These are phyloP conservation scores for Phyllostachys edulis DNA, from an alignment of 176 grass and related monocot genomes.

Conservation along the genomic window DNA sequence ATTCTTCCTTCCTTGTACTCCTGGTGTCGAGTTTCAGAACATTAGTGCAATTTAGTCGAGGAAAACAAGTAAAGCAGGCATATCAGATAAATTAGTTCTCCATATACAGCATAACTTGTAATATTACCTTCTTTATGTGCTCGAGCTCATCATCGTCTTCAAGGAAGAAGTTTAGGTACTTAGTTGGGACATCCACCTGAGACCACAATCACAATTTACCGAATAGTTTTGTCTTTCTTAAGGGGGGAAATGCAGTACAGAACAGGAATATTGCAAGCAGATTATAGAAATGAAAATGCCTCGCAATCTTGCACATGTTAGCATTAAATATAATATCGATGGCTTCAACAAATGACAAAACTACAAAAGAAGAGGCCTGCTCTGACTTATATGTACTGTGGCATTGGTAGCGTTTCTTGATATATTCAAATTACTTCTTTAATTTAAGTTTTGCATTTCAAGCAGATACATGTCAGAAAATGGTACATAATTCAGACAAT, in stretches of 20 bases:
- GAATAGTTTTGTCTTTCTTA: neutral
- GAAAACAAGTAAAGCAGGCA: neutral
- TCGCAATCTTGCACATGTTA: neutral
- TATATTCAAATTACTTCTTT: constrained; percentile 7
- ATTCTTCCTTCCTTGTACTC: constrained; percentile 77
- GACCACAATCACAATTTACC: constrained; percentile 21
- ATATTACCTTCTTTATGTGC: constrained; percentile 73
- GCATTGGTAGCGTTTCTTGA: neutral
- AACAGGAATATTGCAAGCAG: neutral
- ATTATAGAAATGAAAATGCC: neutral
- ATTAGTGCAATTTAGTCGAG: neutral
- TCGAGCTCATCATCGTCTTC: constrained; percentile 85
- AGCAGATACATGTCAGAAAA: constrained; percentile 10
- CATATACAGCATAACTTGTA: neutral
- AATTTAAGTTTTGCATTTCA: neutral
- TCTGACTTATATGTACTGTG: neutral
- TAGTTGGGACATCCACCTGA: constrained; percentile 91
- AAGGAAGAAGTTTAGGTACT: constrained; percentile 97
- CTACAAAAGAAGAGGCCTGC: neutral
- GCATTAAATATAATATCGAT: neutral
- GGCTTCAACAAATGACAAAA: neutral
- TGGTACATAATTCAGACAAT: neutral
- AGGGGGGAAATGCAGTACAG: neutral
- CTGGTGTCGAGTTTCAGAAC: constrained; percentile 39
- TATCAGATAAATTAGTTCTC: neutral